phyloP scores from a whole-genome alignment of 768 basidiomycete genomes.

The Pleurotus cornucopiae region DNA sequence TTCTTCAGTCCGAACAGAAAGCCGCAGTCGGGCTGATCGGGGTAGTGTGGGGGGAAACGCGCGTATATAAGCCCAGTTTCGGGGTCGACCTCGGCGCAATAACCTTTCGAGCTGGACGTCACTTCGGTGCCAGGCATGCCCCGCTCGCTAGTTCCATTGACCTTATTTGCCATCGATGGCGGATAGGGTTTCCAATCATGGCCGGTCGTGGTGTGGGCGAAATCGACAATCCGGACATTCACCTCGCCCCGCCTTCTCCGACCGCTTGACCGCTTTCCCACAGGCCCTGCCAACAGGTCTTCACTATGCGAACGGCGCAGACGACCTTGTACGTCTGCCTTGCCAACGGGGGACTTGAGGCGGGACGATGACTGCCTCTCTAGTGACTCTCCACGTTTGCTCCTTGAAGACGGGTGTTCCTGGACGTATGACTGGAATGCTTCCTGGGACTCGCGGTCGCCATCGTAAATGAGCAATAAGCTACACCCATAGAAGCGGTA shows the following conservation, averaged over 20 bases:
- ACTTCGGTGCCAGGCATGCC: conserved; percentile 26
- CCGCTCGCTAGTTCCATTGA: neutral
- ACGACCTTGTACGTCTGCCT: conserved; percentile 33
- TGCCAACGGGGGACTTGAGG: conserved; percentile 31
- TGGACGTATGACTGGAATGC: conserved; percentile 55
- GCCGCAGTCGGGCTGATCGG: conserved; percentile 86
- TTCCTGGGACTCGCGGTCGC: conserved; percentile 85
- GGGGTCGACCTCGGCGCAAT: conserved; percentile 77
- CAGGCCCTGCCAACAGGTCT: conserved; percentile 66
- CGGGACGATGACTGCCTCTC: conserved; percentile 45
- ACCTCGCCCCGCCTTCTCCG: conserved; percentile 85
- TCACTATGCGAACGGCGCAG: conserved; percentile 79
- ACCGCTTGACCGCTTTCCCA: conserved; percentile 57
- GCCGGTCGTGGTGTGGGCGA: conserved; percentile 97
- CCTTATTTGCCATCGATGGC: conserved; percentile 24
- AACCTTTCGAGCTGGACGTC: conserved; percentile 64
- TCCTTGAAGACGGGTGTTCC: conserved; percentile 65
- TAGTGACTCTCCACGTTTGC: conserved; percentile 75
- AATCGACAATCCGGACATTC: conserved; percentile 95
- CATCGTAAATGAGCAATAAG: conserved; percentile 95
- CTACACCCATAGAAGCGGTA: conserved; percentile 98
- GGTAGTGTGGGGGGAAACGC: conserved; percentile 90
- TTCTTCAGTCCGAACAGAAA: conserved; percentile 90
- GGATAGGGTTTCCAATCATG: conserved; percentile 79
- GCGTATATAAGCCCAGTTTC: conserved; percentile 84